These are phyloP conservation scores for Arthroderma sp. DNA, from an alignment of 2,329 filamentous ascomycete species.

Conservation along the genomic window DNA sequence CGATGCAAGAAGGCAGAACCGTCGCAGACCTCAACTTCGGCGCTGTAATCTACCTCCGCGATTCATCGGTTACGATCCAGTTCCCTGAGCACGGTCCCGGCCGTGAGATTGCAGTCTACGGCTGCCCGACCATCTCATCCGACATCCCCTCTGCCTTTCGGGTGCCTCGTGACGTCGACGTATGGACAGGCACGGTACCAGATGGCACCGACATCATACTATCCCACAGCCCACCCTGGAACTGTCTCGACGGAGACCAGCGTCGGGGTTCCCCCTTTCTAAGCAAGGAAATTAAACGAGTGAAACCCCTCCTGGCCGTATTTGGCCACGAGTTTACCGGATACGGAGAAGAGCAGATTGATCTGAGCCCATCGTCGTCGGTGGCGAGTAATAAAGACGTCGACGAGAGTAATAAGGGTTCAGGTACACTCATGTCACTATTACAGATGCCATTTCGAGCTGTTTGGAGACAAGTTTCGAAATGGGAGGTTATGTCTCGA, in stretches of 20 bases:
- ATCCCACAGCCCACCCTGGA: conserved; percentile 13
- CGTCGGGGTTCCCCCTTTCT: conserved; percentile 13
- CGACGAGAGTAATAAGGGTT: too few relatives aligned
- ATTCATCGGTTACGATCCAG: conserved; percentile 9
- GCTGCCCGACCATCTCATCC: conserved; percentile 1
- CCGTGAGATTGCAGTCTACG: conserved; percentile 1
- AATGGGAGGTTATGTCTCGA: too few relatives aligned
- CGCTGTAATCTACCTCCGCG: conserved; percentile 11
- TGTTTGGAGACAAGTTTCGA: too few relatives aligned
- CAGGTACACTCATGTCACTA: too few relatives aligned
- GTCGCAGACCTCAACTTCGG: conserved; percentile 12
- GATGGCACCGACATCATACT: conserved; percentile 14
- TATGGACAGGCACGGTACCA: conserved; percentile 13
- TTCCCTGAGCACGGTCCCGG: conserved; percentile 4
- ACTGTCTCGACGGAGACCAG: conserved; percentile 13
- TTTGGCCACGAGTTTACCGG: conserved; percentile 17
- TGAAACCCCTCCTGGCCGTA: conserved; percentile 14
- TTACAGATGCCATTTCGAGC: too few relatives aligned
- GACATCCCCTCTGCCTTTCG: conserved; percentile 14
- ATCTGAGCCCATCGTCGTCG: neutral
- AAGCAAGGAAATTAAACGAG: conserved; percentile 11
- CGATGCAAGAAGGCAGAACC: conserved; percentile 3
- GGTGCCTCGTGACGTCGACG: conserved; percentile 10
- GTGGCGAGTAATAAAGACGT: neutral
- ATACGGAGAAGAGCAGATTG: conserved; percentile 6